Evolutionary conservation across 2,329 filamentous ascomycete genomes (phyloP).

Genomic region (Xylaria sp.): DNA sequence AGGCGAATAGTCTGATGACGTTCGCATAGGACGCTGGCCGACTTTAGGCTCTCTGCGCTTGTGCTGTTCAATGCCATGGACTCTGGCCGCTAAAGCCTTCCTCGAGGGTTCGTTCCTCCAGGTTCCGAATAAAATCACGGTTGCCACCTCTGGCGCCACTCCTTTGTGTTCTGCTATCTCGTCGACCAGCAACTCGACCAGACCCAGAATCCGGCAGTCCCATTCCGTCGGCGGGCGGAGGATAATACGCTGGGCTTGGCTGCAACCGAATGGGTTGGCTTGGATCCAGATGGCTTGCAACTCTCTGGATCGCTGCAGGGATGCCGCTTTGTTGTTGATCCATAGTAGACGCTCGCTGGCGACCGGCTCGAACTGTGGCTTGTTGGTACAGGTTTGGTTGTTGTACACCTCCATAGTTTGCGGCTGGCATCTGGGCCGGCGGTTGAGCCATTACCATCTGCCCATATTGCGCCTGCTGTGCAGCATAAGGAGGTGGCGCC

Average conservation of each 20-base stretch:
- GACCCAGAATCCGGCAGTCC: conserved; percentile 56
- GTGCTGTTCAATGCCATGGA: conserved; percentile 58
- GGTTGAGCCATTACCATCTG: conserved; percentile 68
- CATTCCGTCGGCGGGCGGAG: conserved; percentile 80
- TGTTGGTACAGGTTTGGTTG: conserved; percentile 65
- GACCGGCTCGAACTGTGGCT: conserved; percentile 67
- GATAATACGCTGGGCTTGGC: conserved; percentile 95
- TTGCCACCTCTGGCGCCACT: conserved; percentile 52
- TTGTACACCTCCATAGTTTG: conserved; percentile 54
- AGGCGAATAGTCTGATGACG: conserved; percentile 6
- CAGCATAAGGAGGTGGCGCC: conserved; percentile 72
- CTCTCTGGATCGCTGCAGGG: conserved; percentile 84
- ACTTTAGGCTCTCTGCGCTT: conserved; percentile 8
- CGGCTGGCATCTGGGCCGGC: conserved; percentile 59
- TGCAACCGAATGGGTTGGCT: conserved; percentile 90
- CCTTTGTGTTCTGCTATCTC: conserved; percentile 67
- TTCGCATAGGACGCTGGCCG: conserved; percentile 4
- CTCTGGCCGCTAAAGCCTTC: conserved; percentile 68
- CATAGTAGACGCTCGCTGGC: conserved; percentile 92
- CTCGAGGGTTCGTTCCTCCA: conserved; percentile 91
- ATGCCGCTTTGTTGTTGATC: conserved; percentile 92
- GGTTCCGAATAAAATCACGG: conserved; percentile 86
- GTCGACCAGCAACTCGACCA: conserved; percentile 56
- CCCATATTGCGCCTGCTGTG: conserved; percentile 65
- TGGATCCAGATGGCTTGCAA: conserved; percentile 92